phyloP scores from a whole-genome alignment of 768 basidiomycete species.

The Tulasnella calospora region DNA sequence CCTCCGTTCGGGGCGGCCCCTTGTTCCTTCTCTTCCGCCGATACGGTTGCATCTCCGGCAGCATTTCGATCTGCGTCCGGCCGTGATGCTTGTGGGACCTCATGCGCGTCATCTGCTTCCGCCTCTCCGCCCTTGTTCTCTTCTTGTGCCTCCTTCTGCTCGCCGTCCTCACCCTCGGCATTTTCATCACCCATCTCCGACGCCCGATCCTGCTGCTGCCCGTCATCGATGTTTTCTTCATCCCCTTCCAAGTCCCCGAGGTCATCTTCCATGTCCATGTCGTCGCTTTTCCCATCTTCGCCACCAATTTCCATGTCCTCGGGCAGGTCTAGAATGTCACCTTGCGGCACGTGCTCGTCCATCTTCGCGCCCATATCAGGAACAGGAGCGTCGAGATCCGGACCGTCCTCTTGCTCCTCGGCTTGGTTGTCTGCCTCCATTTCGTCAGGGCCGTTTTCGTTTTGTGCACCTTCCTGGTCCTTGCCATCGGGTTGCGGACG shows the following conservation, averaged over 20 bases:
- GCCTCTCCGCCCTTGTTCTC: conserved; percentile 37
- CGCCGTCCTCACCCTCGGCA: conserved; percentile 40
- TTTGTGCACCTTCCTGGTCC: conserved; percentile 33
- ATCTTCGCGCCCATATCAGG: conserved; percentile 46
- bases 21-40: conserved; percentile 8
- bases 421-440: conserved; percentile 36
- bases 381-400: conserved; percentile 50
- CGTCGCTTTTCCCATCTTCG: conserved; percentile 33
- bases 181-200: conserved; percentile 29
- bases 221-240: conserved; percentile 26
- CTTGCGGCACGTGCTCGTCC: conserved; percentile 72
- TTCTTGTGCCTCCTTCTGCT: conserved; percentile 36
- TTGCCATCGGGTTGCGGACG: conserved; percentile 36
- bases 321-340: conserved; percentile 80
- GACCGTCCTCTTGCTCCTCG: conserved; percentile 41
- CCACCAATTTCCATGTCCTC: conserved; percentile 69
- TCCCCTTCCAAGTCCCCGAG: conserved; percentile 32
- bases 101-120: conserved; percentile 28
- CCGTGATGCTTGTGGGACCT: background rate
- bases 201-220: background rate
- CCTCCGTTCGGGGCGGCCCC: conserved; percentile 9
- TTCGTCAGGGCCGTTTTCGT: conserved; percentile 33
- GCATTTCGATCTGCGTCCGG: conserved; percentile 19
- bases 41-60: conserved; percentile 32
- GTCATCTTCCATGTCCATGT: conserved; percentile 34